Evolutionary conservation across 2,329 filamentous ascomycete genomes (phyloP).

Genomic region (Colletotrichum sp.): DNA sequence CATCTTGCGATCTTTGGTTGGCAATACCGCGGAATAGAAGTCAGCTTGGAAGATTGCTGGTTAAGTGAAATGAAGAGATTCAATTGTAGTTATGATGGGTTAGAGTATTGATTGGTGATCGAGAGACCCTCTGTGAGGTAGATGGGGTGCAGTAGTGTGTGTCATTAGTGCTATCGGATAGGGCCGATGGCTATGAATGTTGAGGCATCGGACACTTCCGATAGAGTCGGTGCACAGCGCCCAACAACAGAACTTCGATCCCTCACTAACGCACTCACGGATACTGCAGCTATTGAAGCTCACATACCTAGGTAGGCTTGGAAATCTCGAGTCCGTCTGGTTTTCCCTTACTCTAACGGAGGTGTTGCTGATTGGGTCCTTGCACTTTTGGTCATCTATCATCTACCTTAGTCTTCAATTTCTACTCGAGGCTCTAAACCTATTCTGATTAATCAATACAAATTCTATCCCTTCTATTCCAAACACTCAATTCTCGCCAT

Average conservation of each 20-base stretch:
- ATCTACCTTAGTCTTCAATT: neutral
- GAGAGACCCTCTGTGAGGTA: neutral
- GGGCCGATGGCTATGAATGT: neutral
- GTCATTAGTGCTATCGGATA: neutral
- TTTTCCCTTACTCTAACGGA: fast-evolving
- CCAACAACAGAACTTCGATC: neutral
- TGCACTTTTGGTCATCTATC: neutral
- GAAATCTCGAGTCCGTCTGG: fast-evolving
- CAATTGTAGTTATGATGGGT: neutral
- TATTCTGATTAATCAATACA: fast-evolving
- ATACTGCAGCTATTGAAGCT: neutral
- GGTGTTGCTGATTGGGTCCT: fast-evolving
- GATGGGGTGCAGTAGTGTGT: neutral
- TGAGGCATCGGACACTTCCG: neutral
- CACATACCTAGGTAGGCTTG: neutral
- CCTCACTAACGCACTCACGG: neutral
- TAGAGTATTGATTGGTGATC: neutral
- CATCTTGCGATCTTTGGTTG: neutral
- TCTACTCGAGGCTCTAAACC: fast-evolving
- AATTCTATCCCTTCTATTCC: neutral
- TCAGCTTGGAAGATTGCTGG: too few species aligned
- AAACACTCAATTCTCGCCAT: fast-evolving
- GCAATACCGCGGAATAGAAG: neutral
- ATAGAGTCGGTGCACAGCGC: neutral
- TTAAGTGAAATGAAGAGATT: neutral